phyloP scores from a whole-genome alignment of 768 basidiomycete species.

The Lanmaoa pseudosensibilis region DNA sequence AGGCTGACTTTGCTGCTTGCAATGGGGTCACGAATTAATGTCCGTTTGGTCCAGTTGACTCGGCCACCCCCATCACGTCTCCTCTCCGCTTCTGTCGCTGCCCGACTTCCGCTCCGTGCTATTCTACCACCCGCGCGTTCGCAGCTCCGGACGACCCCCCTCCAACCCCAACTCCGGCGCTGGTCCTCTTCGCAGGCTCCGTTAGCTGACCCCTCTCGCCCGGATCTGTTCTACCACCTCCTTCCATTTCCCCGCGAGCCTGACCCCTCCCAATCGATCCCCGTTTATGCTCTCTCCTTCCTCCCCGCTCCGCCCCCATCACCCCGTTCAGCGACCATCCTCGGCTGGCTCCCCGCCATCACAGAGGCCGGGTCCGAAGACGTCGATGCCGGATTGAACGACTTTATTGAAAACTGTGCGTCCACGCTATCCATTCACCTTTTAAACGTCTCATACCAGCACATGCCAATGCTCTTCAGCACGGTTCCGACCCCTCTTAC shows the following conservation, averaged over 20 bases:
- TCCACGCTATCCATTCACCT: not conserved
- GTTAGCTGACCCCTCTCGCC: constrained; percentile 55
- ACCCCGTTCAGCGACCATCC: constrained; percentile 49
- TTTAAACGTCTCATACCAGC: not conserved
- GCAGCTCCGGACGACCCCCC: constrained; percentile 14
- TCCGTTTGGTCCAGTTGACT: not conserved
- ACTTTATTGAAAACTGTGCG: constrained; percentile 74
- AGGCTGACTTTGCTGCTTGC: not conserved
- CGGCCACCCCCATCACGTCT: not conserved
- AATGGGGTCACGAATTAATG: constrained; percentile 12
- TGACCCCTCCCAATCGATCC: constrained; percentile 38
- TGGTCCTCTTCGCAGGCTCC: constrained; percentile 22
- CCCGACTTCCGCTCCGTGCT: constrained; percentile 1
- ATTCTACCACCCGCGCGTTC: not conserved
- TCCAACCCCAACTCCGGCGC: not conserved
- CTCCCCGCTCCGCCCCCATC: constrained; percentile 45
- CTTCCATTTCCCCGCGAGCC: constrained; percentile 49
- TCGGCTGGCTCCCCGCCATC: constrained; percentile 71
- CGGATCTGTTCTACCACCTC: constrained; percentile 71
- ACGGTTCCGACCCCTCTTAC: constrained; percentile 57
- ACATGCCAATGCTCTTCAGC: constrained; percentile 38
- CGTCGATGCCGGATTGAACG: constrained; percentile 57
- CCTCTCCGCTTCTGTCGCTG: not conserved
- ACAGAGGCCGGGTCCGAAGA: constrained; percentile 29
- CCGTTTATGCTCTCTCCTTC: constrained; percentile 69